Base-by-base conservation (phyloP, 768 basidiomycete genomes). In the Boletus reticuloceps region DNA sequence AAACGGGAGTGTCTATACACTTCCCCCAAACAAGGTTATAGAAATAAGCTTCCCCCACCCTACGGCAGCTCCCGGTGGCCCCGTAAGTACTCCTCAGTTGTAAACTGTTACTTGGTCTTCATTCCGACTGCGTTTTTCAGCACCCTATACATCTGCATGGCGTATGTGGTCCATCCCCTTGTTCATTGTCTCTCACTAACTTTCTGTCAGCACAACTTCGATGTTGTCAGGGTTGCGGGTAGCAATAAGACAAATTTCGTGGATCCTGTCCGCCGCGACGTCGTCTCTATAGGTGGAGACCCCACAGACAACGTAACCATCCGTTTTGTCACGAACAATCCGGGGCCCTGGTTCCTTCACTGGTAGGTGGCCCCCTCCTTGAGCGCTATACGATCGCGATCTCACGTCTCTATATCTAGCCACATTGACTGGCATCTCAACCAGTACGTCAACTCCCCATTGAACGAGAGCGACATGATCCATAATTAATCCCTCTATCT, bases 311-410 rank as follows among this genome's bases (percentile, higher is more conserved):
- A 78, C 60, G 80, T 82, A 19, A 79, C 79, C 9, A 73, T 89
- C 49, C 78, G 84, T 50, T 87, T 84, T 67, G 64, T 69, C 17
- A 85, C 84, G 0, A 80, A 88, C 58, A 54, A 54, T 27, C 34
- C 53, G 2, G 53, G 53, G 8, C 53, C 52, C 17, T 53, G 53
- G 53, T 27, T 54, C 39, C 53, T 54, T 29, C 53, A 54, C 32
- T 54, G 53, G 53, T 54, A n/a, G 41, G 53, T 13, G 17, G 41
- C 20, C n/a, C 5, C 2, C 20, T 46, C 19, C 11, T 29, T 9
- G 16, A 22, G 19, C 8, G 27, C 14, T 8, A 17, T 9, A 11
- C 10, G 29, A 37, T 13, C 2, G 5, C 11, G 27, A 20, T 46
- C 9, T 40, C 17, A 40, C 16, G 16, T 19, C 6, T 36, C 11